Percentiles rank a stretch among this genome's conserved stretches.
phyloP scores from a whole-genome alignment of 768 basidiomycete genomes.

The Mycena latifolia region DNA sequence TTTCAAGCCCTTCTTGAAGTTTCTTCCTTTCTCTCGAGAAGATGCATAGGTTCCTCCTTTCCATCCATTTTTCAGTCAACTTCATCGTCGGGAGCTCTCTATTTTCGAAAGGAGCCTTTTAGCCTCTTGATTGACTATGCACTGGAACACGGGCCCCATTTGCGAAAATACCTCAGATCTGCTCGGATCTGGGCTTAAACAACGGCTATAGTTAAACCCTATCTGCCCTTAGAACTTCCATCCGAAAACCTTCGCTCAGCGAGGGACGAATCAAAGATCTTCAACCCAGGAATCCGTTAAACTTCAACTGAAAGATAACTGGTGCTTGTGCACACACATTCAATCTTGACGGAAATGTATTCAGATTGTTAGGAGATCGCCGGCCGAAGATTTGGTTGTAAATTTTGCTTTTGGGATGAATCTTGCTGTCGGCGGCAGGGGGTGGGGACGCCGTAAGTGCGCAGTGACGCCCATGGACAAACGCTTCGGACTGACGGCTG shows the following conservation, averaged over 20 bases:
- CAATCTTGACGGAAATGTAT: conserved; percentile 10
- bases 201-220: conserved; percentile 18
- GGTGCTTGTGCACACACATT: conserved; percentile 9
- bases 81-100: too few species aligned
- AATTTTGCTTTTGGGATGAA: too few species aligned
- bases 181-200: conserved; percentile 15
- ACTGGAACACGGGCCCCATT: background rate
- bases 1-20: background rate
- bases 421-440: background rate
- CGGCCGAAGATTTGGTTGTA: background rate
- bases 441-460: background rate
- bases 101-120: too few species aligned
- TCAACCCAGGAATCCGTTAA: background rate
- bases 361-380: conserved; percentile 18
- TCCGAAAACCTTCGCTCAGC: conserved; percentile 2
- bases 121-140: too few species aligned
- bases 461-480: conserved; percentile 1
- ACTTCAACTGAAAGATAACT: background rate
- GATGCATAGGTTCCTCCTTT: too few species aligned
- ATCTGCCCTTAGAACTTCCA: conserved; percentile 12
- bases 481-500: background rate
- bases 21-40: too few species aligned
- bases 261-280: conserved; percentile 2
- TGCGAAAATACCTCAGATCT: background rate
- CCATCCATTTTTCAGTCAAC: too few species aligned